These are phyloP conservation scores for Aspergillus sergii DNA, from an alignment of 2,329 filamentous ascomycete genomes.

Conservation along the genomic window DNA sequence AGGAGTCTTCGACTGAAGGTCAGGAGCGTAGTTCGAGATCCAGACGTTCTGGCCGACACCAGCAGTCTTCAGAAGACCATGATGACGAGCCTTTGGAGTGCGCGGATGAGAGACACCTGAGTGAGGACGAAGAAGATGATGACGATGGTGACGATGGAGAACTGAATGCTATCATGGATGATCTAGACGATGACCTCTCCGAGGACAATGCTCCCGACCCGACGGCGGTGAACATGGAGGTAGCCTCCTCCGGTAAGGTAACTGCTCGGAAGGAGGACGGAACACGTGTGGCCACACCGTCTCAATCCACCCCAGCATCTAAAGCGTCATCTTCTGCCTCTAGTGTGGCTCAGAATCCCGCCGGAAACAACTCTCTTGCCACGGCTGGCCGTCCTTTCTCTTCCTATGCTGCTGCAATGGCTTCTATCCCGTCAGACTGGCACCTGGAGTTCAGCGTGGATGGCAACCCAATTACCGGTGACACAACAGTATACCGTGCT, in stretches of 20 bases:
- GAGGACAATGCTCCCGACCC: conserved; percentile 76
- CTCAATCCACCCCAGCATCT: conserved; percentile 57
- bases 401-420: conserved; percentile 80
- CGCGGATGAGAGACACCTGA: conserved; percentile 85
- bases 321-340: conserved; percentile 43
- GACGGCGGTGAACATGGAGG: conserved; percentile 87
- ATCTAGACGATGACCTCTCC: conserved; percentile 81
- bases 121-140: conserved; percentile 66
- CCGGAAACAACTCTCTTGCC: conserved; percentile 52
- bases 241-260: conserved; percentile 82
- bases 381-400: conserved; percentile 63
- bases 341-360: conserved; percentile 24
- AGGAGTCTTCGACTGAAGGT: conserved; percentile 44
- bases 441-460: conserved; percentile 94
- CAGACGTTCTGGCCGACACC: conserved; percentile 66
- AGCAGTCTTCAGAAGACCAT: conserved; percentile 55
- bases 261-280: conserved; percentile 92
- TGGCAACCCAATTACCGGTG: conserved; percentile 78
- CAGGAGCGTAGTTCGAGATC: conserved; percentile 47
- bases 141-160: conserved; percentile 61
- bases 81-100: conserved; percentile 79
- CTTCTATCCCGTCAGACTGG: conserved; percentile 85
- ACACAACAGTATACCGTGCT: conserved; percentile 94
- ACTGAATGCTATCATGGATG: conserved; percentile 85
- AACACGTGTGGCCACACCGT: conserved; percentile 80